Base-by-base conservation (phyloP, 768 basidiomycete genomes). In the Boletus vermiculosoides region DNA sequence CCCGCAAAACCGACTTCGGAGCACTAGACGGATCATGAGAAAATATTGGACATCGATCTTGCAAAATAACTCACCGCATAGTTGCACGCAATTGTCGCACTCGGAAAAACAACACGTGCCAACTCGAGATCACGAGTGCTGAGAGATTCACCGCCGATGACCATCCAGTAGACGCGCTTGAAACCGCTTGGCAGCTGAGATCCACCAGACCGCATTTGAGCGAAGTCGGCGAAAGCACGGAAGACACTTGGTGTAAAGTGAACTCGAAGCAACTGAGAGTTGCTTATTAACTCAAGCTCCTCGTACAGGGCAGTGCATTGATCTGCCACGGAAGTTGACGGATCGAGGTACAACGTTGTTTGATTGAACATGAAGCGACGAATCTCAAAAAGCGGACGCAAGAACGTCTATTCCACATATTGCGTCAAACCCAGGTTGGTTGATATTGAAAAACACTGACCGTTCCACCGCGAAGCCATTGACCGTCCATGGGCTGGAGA, bases 281-380 rank as follows among this genome's bases (percentile, higher is more conserved):
- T 65, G 18, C 53, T 10, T 1, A n/a, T 40, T 10, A 62, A 66
- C 50, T 69, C 67, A 9, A 70, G 65, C 22, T 70, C 69, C 20
- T 68, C 54, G 51, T 56, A 66, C 31, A 70, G 45, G 12, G 64
- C 58, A 25, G 33, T 18, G 37, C 69, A 70, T 52, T 70, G 69
- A 40, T 63, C 67, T 20, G 69, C 55, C 30, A 70, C 69, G 3
- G 70, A 69, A 25, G 49, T 55, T 16, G 67, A 66, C 3, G 67
- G 53, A 36, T 70, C 67, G n/a, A 71, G 65, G 41, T 71, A 70
- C 28, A 70, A 28, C 4, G 67, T 70, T 5, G 70, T 71, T 12
- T 66, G 67, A 48, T 71, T 71, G 59, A 71, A 71, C 69, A 70
- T 70, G 54, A 70, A 70, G 8, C 67, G 69, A 44, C 69, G 65